Base-by-base conservation (phyloP, 2,329 filamentous ascomycete genomes). In the Cladosporium sp. region DNA sequence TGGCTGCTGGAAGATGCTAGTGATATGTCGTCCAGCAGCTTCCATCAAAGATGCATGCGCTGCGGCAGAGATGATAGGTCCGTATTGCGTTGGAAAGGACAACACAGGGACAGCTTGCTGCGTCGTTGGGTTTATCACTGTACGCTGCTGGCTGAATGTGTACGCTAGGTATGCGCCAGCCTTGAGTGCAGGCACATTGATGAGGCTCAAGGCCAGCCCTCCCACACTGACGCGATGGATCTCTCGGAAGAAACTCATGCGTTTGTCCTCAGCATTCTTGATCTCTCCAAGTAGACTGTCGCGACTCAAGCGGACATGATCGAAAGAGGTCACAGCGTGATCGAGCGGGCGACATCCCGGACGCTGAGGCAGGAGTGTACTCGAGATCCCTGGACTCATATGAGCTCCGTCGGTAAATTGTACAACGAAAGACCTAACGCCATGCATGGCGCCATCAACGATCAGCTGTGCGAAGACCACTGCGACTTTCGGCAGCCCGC, bases 31-130 rank as follows among this genome's bases (percentile, higher is more conserved):
- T 16, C 56, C 56, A 8, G 34, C 34, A 14, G 56, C 36, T 32
- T 58, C 56, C 34, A 58, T 58, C 16, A 58, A 23, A n/a, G 36
- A 23, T 6, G 56, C 56, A 11, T 43, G 56, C 21, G 56, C 56
- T 18, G n/a, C 30, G 4, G 53, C 53, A 16, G 53, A 36, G 21
- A 57, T 36, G n/a, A 57, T 57, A 5, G 53, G 53, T 7, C 53
- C 53, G 7, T 57, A 57, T 25, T 57, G 53, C 13, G 53, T 57
- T 2, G 53, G 53, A 30, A 57, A 57, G 0, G 53, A 57, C n/a
- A 57, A 4, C 14, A 57, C 32, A 11, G 53, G 10, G 14, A 57
- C 53, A 10, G 30, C 8, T n/a, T 14, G n/a, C 10, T 57, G 18
- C 5, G 53, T 34, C 7, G 30, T 7, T 18, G 53, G 53, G n/a